Evolutionary conservation across 768 basidiomycete species (phyloP).

Genomic region (Psilocybe azurescens): DNA sequence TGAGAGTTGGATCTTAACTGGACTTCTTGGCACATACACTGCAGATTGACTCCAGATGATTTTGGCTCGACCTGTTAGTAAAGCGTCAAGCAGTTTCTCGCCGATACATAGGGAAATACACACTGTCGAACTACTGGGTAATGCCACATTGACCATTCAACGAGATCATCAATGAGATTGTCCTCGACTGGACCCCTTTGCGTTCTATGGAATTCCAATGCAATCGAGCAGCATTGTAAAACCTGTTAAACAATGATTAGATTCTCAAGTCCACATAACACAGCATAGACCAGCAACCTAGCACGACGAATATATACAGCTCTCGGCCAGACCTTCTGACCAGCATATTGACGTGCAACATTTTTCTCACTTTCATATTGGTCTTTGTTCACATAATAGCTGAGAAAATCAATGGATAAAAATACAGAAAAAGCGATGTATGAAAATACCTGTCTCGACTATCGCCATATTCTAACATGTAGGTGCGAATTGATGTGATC

Average conservation of each 20-base stretch:
- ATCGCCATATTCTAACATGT: conserved; percentile 78
- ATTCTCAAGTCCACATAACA: not conserved
- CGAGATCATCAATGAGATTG: conserved; percentile 69
- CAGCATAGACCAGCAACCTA: conserved; percentile 44
- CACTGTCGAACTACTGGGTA: conserved; percentile 63
- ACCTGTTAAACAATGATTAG: conserved; percentile 37
- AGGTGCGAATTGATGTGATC: conserved; percentile 73
- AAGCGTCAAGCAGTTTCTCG: conserved; percentile 31
- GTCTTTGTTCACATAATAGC: conserved; percentile 62
- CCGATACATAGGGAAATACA: conserved; percentile 16
- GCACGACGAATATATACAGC: conserved; percentile 71
- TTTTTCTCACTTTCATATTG: conserved; percentile 64
- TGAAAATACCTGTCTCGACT: conserved; percentile 54
- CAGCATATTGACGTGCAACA: conserved; percentile 68
- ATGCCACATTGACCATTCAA: conserved; percentile 80
- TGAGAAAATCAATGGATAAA: conserved; percentile 24
- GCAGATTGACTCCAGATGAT: conserved; percentile 55
- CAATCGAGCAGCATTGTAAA: conserved; percentile 69
- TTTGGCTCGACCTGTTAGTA: conserved; percentile 48
- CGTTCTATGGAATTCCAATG: conserved; percentile 80
- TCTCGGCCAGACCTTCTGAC: conserved; percentile 81
- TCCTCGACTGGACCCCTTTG: conserved; percentile 63
- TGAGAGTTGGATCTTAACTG: not conserved
- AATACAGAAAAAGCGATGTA: not conserved
- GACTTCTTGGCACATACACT: conserved; percentile 37